Percentiles rank a stretch among this genome's conserved stretches.
Conservation (phyloP, 2,329 filamentous ascomycete species). For the Colletotrichum liaoningense region DNA sequence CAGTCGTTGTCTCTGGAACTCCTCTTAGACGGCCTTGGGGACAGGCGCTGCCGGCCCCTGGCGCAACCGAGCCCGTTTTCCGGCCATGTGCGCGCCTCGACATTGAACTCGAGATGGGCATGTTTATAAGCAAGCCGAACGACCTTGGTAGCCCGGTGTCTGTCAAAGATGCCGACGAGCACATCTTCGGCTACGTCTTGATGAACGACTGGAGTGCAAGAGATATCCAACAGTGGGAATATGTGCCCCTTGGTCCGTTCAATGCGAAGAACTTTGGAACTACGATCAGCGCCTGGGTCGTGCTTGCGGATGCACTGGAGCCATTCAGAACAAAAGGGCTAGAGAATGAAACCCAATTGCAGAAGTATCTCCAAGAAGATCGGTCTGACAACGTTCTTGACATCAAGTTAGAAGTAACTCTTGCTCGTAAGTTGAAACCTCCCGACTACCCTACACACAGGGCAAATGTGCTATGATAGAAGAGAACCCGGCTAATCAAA, state of each 20-base stretch:
- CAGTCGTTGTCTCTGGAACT: constrained; percentile 77
- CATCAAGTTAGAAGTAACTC: constrained; percentile 51
- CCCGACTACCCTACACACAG: no score
- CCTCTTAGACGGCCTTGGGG: constrained; percentile 74
- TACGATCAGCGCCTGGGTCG: constrained; percentile 70
- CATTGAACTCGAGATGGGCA: constrained; percentile 82
- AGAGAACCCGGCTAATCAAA: background rate
- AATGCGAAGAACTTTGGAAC: constrained; percentile 72
- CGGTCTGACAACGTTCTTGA: constrained; percentile 48
- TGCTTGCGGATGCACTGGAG: constrained; percentile 68
- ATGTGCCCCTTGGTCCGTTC: constrained; percentile 70
- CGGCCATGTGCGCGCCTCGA: constrained; percentile 73
- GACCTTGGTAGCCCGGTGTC: constrained; percentile 72
- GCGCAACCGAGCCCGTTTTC: constrained; percentile 67
- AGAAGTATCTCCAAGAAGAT: constrained; percentile 66
- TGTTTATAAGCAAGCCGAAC: constrained; percentile 77
- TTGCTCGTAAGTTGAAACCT: constrained; percentile 48
- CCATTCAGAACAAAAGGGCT: constrained; percentile 37
- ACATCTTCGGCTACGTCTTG: constrained; percentile 78
- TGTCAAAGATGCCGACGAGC: constrained; percentile 73
- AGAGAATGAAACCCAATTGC: constrained; percentile 47
- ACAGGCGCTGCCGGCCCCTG: constrained; percentile 52
- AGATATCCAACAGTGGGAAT: constrained; percentile 72
- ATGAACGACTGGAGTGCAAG: constrained; percentile 74
- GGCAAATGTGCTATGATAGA: background rate